Evolutionary conservation across 768 basidiomycete genomes (phyloP).

Genomic region (Chalciporus pseudorubinellus): DNA sequence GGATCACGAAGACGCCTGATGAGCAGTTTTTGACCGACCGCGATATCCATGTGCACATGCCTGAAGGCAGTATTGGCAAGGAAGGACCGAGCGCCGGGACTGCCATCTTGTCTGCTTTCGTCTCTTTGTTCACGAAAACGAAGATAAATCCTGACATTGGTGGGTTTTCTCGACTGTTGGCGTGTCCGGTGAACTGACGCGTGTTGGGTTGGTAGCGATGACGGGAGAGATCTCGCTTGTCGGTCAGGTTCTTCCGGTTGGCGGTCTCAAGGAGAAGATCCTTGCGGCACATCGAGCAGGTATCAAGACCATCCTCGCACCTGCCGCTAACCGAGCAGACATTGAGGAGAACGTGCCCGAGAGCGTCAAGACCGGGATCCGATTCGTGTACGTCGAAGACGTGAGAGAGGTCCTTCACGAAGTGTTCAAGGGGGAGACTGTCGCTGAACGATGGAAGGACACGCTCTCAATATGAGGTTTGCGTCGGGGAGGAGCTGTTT

Average conservation of each 20-base stretch:
- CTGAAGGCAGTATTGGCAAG: conserved; percentile 89
- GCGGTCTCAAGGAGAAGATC: conserved; percentile 95
- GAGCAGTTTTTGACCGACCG: conserved; percentile 82
- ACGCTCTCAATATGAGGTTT: conserved; percentile 40
- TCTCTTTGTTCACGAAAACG: conserved; percentile 86
- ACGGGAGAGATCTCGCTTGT: conserved; percentile 97
- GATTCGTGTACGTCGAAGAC: conserved; percentile 93
- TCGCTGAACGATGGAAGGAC: conserved; percentile 67
- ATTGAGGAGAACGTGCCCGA: conserved; percentile 97
- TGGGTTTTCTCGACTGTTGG: conserved; percentile 36
- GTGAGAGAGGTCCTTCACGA: conserved; percentile 87
- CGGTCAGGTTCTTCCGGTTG: conserved; percentile 94
- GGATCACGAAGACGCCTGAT: conserved; percentile 68
- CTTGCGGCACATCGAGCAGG: conserved; percentile 95
- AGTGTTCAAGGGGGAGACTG: conserved; percentile 67
- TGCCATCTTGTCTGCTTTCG: conserved; percentile 87
- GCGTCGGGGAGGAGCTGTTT: too few species aligned
- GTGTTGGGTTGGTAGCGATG: conserved; percentile 63
- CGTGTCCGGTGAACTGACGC: not conserved
- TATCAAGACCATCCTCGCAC: conserved; percentile 88
- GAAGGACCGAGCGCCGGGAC: conserved; percentile 97
- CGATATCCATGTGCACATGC: conserved; percentile 97
- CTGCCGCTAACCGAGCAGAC: conserved; percentile 86
- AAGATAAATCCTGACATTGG: conserved; percentile 85
- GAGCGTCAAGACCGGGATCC: conserved; percentile 93